phyloP scores from a whole-genome alignment of 2,329 filamentous ascomycete species.

The Dactylellina haptotyla region DNA sequence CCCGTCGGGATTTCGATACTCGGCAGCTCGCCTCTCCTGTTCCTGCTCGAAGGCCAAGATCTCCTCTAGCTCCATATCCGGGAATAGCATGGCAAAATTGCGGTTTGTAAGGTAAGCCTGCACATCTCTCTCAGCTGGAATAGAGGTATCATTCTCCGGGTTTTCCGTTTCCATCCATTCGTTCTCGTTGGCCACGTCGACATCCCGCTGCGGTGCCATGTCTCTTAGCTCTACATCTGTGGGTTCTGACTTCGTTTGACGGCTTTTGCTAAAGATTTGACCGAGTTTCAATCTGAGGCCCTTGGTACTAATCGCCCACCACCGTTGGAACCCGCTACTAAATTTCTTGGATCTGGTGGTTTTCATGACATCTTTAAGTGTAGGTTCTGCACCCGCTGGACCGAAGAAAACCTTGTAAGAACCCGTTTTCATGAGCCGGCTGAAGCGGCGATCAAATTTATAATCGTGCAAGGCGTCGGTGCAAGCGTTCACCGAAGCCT shows the following conservation, averaged over 20 bases:
- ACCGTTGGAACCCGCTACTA: neutral
- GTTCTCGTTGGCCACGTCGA: neutral
- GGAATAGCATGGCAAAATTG: conserved; percentile 37
- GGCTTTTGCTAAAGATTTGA: neutral
- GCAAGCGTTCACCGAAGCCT: neutral
- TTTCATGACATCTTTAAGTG: neutral
- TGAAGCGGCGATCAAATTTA: neutral
- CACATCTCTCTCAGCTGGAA: neutral
- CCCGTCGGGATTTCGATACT: neutral
- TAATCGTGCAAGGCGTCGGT: neutral
- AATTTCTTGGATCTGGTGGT: neutral
- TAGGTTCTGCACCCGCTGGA: neutral
- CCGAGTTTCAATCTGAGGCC: neutral
- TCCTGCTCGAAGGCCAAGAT: neutral
- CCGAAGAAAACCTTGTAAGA: neutral
- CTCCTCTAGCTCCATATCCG: neutral
- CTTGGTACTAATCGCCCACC: neutral
- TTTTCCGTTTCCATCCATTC: neutral
- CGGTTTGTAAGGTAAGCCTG: conserved; percentile 17
- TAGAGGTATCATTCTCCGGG: neutral
- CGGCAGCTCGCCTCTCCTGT: neutral
- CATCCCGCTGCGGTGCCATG: neutral
- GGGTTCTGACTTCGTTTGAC: neutral
- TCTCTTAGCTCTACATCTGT: neutral
- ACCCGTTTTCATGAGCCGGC: neutral